A percentile compares a stretch with the other conserved stretches of the same genome.
These are phyloP conservation scores for Apiospora pterosperma DNA, from an alignment of 2,329 filamentous ascomycete species.

Conservation along the genomic window DNA sequence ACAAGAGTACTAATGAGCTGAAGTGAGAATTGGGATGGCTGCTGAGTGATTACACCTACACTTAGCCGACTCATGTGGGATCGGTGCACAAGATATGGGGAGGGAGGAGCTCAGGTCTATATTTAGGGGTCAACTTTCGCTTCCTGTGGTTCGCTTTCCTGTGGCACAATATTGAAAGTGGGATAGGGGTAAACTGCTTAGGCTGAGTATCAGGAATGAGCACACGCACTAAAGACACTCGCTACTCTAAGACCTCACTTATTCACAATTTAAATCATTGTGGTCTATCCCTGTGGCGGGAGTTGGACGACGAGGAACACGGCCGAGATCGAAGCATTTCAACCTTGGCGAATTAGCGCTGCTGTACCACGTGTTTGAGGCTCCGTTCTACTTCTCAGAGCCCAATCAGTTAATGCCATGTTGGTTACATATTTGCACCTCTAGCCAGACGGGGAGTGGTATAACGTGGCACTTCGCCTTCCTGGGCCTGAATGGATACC, in stretches of 20 bases:
- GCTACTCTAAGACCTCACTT: no score
- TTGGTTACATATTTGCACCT: neutral
- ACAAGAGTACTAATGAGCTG: neutral
- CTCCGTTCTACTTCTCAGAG: neutral
- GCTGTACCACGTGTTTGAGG: no score
- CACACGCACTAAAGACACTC: neutral
- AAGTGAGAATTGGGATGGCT: neutral
- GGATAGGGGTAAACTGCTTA: neutral
- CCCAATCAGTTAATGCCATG: neutral
- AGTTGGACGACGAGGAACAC: neutral
- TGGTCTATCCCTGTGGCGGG: neutral
- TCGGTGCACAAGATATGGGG: neutral
- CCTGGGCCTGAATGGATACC: no score
- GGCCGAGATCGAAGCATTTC: neutral
- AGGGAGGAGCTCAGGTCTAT: neutral
- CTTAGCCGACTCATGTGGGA: no score
- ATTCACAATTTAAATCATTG: neutral
- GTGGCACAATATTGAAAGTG: neutral
- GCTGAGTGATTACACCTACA: no score
- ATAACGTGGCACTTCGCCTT: no score
- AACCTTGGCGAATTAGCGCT: neutral
- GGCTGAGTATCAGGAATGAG: neutral
- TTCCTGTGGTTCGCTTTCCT: no score
- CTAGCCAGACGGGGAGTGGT: no score
- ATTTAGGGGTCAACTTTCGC: neutral